Evolutionary conservation across 2,329 filamentous ascomycete species (phyloP).

Genomic region (Alternaria ventricosa): DNA sequence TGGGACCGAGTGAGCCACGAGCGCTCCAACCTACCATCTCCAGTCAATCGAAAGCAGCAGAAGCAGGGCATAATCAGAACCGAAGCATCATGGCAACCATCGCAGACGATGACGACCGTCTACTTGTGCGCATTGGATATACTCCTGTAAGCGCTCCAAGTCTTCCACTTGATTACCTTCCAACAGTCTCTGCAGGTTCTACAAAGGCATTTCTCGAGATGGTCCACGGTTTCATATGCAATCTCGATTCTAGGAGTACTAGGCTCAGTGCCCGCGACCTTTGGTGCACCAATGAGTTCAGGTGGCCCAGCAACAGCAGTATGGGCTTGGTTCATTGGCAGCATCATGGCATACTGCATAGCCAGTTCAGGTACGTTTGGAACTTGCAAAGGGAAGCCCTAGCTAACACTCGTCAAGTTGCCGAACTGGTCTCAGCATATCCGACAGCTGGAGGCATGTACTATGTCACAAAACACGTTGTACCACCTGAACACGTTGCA

Average conservation of each 20-base stretch:
- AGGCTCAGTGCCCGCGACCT: constrained; percentile 70
- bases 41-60: constrained; percentile 33
- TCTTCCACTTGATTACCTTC: not conserved
- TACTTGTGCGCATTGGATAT: constrained; percentile 68
- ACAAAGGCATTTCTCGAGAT: constrained; percentile 68
- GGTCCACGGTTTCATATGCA: constrained; percentile 71
- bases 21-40: constrained; percentile 27
- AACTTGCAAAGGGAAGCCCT: not conserved
- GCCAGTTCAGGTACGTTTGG: constrained; percentile 60
- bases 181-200: constrained; percentile 58
- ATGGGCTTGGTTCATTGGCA: constrained; percentile 71
- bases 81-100: constrained; percentile 56
- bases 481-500: constrained; percentile 65
- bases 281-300: constrained; percentile 63
- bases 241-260: constrained; percentile 70
- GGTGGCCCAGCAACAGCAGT: constrained; percentile 69
- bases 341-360: constrained; percentile 69
- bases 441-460: constrained; percentile 73
- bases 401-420: constrained; percentile 51
- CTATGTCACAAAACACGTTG: constrained; percentile 70
- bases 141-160: constrained; percentile 59
- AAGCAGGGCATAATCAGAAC: constrained; percentile 20
- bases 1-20: constrained; percentile 12
- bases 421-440: constrained; percentile 70
- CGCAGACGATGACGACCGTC: constrained; percentile 64